Evolutionary conservation across 1,284 basidiomycete genomes (phyloP).

Genomic region (Cryptococcus sp.): DNA sequence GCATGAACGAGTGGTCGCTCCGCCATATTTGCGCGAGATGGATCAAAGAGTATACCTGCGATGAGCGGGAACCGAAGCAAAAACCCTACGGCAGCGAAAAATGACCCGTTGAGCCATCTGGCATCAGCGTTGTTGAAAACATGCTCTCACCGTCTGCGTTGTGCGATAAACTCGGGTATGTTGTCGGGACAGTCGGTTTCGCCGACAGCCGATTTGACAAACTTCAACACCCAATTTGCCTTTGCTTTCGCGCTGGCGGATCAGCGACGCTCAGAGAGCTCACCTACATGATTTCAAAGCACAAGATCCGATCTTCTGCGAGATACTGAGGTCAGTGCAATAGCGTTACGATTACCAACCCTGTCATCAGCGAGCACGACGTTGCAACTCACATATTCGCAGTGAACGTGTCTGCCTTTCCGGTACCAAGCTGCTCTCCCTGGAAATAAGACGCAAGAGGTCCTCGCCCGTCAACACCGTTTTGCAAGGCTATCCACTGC

Average conservation of each 20-base stretch:
- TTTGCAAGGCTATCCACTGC: slow-evolving; percentile 55
- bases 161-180: slow-evolving; percentile 90
- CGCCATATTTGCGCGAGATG: slow-evolving; percentile 78
- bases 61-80: neutral
- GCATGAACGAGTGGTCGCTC: slow-evolving; percentile 72
- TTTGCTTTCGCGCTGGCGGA: slow-evolving; percentile 69
- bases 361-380: slow-evolving; percentile 1
- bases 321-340: slow-evolving; percentile 25
- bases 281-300: slow-evolving; percentile 78
- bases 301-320: slow-evolving; percentile 73
- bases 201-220: slow-evolving; percentile 89
- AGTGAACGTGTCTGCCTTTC: slow-evolving; percentile 91
- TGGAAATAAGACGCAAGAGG: slow-evolving; percentile 96
- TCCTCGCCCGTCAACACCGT: slow-evolving; percentile 75
- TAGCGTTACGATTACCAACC: no score
- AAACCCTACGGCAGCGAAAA: slow-evolving; percentile 68
- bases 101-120: slow-evolving; percentile 63
- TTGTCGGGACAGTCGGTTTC: slow-evolving; percentile 96
- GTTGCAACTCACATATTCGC: slow-evolving; percentile 51
- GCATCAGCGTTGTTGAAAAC: neutral
- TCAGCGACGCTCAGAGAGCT: neutral
- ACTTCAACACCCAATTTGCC: slow-evolving; percentile 87
- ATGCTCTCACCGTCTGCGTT: slow-evolving; percentile 51
- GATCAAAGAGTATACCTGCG: slow-evolving; percentile 42
- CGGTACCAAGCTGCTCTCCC: slow-evolving; percentile 84